Evolutionary conservation across 176 grass and related monocot species (phyloP).

Genomic region (Lolium rigidum): DNA sequence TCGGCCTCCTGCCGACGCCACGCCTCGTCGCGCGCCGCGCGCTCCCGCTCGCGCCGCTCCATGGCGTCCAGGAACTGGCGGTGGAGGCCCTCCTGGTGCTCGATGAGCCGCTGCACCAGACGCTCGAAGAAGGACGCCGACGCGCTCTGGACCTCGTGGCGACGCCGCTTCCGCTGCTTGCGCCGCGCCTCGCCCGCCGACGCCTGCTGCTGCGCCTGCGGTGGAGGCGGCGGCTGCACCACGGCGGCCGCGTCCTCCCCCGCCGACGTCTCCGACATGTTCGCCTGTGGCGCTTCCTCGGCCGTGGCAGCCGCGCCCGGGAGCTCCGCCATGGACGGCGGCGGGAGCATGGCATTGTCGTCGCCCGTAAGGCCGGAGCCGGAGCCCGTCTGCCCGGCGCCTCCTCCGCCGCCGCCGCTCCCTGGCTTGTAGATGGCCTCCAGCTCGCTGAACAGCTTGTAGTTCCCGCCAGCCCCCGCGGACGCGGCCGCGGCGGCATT

Average conservation of each 20-base stretch:
- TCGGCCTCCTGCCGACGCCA: conserved; percentile 88
- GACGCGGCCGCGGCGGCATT: not conserved
- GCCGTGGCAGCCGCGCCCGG: conserved; percentile 2
- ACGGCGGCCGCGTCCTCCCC: conserved; percentile 70
- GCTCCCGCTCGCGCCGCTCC: conserved; percentile 86
- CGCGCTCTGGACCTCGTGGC: conserved; percentile 62
- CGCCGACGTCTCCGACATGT: conserved; percentile 70
- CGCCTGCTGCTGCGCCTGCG: not conserved
- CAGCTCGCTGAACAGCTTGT: conserved; percentile 98
- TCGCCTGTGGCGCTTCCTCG: conserved; percentile 9
- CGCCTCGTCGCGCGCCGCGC: conserved; percentile 72
- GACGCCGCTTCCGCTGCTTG: conserved; percentile 71
- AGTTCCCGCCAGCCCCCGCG: conserved; percentile 46
- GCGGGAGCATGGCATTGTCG: conserved; percentile 63
- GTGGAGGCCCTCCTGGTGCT: conserved; percentile 98
- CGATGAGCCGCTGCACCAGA: conserved; percentile 84
- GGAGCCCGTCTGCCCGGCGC: conserved; percentile 71
- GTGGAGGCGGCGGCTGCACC: conserved; percentile 18
- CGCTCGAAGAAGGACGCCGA: conserved; percentile 87
- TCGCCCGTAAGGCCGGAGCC: conserved; percentile 86
- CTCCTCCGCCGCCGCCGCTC: conserved; percentile 38
- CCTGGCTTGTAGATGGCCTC: conserved; percentile 98
- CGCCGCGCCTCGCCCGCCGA: conserved; percentile 38
- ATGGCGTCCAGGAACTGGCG: conserved; percentile 83
- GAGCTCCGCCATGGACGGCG: conserved; percentile 43